Evolutionary conservation across 495 filamentous ascomycete species (phyloP), one percentile per base, ranked within the genome.

Genomic region (Aspergillus sclerotiicarbonarius): DNA sequence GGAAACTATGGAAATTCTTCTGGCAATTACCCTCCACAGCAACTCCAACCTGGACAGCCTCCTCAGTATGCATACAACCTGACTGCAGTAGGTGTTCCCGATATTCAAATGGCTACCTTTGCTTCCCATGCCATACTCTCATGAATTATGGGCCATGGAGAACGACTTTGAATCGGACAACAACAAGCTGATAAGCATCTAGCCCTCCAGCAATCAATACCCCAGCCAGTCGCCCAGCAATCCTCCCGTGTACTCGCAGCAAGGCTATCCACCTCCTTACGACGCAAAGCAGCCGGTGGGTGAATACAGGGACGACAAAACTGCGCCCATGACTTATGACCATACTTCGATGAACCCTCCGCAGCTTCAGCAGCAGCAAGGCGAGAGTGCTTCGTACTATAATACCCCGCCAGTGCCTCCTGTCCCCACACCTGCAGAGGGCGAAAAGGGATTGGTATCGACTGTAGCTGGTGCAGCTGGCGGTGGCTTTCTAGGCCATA

Each of bases 381-480:
- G 65, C 37, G 66, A 57, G 51, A 73, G 43, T 37, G 58, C 67
- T 30, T 62, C 60, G 4, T 70, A 69, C 43, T 70, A 70, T 41
- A 55, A 57, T 16, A 37, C 48, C 19, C 55, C 59, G 15, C 59
- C 32, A 10, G 60, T 50, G 1, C 47, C 57, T n/a, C 54, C 59
- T 7, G 55, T 15, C 32, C 57, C 66, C 7, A 61, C 53, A 21
- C 70, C 64, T 13, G 62, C 62, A 4, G 67, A 65, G 47, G 70
- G 63, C 1, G 79, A 82, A 18, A 72, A 62, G 29, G 79, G 79
- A 6, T 67, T 82, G 1, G 77, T 74, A 1, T 73, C 77, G 8
- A 69, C 74, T 1, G 21, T 80, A 19, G 13, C 75, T 13, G 79
- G 79, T 19, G 74, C 67, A 29, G 73, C 69, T 9, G 77, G 71